Evolutionary conservation across 345 rosid genomes (phyloP).

Genomic region (Eucalyptus microcorys): DNA sequence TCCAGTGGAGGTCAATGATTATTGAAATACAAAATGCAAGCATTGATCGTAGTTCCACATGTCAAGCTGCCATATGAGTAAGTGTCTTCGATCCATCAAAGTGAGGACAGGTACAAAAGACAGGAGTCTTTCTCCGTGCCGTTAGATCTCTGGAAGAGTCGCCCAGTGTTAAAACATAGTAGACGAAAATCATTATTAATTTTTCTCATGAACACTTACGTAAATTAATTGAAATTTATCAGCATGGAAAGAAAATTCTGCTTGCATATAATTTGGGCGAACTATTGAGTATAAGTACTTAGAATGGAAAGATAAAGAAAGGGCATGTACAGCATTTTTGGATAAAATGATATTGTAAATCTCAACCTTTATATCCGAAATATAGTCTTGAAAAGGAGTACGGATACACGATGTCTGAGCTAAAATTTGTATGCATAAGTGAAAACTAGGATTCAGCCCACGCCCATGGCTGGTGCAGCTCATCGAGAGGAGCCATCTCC

Average conservation of each 20-base stretch:
- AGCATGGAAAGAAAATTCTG: not conserved
- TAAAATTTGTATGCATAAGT: not conserved
- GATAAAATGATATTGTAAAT: not conserved
- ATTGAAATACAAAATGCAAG: not conserved
- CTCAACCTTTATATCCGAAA: not conserved
- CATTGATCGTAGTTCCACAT: not conserved
- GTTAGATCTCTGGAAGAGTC: not conserved
- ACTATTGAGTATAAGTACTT: not conserved
- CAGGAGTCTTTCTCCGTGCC: not conserved
- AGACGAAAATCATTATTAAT: not conserved
- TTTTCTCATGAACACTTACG: not conserved
- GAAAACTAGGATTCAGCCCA: not conserved
- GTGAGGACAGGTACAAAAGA: not conserved
- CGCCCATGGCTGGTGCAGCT: not conserved
- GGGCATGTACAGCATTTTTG: not conserved
- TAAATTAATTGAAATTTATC: not conserved
- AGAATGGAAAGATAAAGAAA: not conserved
- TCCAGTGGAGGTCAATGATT: not conserved
- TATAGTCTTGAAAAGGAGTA: not conserved
- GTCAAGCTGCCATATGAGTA: not conserved
- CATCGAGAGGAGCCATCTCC: not conserved
- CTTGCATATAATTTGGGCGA: not conserved
- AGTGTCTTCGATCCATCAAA: not conserved
- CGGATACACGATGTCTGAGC: not conserved
- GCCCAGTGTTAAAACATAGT: not conserved